Base-by-base conservation (phyloP, 2,329 filamentous ascomycete genomes). In the Didymella pomorum region DNA sequence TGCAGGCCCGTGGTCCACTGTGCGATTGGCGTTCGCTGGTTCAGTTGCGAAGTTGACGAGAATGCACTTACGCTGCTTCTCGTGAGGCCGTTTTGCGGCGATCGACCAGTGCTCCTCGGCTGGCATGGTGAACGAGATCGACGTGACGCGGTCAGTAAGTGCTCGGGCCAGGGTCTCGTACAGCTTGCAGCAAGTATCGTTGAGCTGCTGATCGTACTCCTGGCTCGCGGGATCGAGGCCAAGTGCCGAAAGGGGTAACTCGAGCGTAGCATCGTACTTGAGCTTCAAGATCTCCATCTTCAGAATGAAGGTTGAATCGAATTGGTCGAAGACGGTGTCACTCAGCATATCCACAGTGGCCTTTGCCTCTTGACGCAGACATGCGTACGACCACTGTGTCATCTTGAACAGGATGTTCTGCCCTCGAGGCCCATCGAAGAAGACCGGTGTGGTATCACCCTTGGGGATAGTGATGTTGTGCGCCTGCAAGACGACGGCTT, bases 321-420 rank as follows among this genome's bases (percentile, higher is more conserved):
- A 98, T 58, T 93, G 91, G 71, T 96, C 89, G 37, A 87, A 85
- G 2, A 86, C 80, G 45, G 86, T 85, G 70, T 95, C 88, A 57
- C 89, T 89, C 9, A 98, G 83, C 70, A 93, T 88, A 20, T 86
- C 84, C 25, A 95, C 80, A 0, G 93, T 94, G 42, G 86, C 83
- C 61, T 83, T 86, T 39, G 94, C 92, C 72, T 97, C 89, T 52
- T 88, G 84, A 45, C 87, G 87, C 42, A 99, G 82, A 56, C 89
- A 77, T 23, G 80, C 80, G 65, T 93, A 96, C 9, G 93, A 95
- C 89, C 90, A 97, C 14, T 86, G 79, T 0, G 87, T 90, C 90
- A 97, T 96, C 77, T 97, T 97, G 80, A 89, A 97, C 6, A 96
- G 80, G 20, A 98, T 71, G 67, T 99, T 99, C 54, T 96, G 80